These are phyloP conservation scores for Mortierella claussenii DNA, from an alignment of 192 early-diverging fungal species.

Conservation along the genomic window DNA sequence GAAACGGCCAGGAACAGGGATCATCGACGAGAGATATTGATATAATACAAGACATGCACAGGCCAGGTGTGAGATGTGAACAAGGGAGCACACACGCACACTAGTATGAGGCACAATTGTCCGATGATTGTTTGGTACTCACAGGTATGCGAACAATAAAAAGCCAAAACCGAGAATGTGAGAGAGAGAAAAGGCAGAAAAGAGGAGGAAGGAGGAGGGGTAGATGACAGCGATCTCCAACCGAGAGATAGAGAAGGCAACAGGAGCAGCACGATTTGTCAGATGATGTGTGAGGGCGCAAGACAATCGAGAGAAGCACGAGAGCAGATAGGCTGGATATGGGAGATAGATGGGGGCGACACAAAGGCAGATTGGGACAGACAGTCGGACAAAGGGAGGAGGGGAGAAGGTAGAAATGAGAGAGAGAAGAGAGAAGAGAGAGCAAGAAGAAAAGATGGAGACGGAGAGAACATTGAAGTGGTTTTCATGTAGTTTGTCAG, in stretches of 20 bases:
- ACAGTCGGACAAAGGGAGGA: background rate
- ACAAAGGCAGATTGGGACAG: background rate
- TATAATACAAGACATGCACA: background rate
- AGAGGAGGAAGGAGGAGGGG: background rate
- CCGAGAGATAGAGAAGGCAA: background rate
- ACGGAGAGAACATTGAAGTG: background rate
- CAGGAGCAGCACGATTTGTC: slow-evolving; percentile 1
- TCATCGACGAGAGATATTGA: no score
- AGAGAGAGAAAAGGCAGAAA: slow-evolving; percentile 4
- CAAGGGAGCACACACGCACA: no score
- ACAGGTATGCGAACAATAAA: background rate
- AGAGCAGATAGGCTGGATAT: slow-evolving; percentile 2
- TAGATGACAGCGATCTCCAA: background rate
- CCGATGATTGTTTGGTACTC: no score
- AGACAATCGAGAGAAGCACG: background rate
- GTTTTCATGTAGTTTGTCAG: no score
- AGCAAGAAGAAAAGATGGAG: background rate
- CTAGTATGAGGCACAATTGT: no score
- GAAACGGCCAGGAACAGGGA: no score
- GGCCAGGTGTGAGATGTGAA: no score
- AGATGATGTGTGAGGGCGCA: background rate
- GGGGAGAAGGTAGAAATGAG: background rate
- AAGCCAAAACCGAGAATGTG: background rate
- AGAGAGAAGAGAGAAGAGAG: slow-evolving; percentile 2
- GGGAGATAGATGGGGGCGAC: background rate